Conservation (phyloP, 805 yeast species). For the Wickerhamia fluorescens region DNA sequence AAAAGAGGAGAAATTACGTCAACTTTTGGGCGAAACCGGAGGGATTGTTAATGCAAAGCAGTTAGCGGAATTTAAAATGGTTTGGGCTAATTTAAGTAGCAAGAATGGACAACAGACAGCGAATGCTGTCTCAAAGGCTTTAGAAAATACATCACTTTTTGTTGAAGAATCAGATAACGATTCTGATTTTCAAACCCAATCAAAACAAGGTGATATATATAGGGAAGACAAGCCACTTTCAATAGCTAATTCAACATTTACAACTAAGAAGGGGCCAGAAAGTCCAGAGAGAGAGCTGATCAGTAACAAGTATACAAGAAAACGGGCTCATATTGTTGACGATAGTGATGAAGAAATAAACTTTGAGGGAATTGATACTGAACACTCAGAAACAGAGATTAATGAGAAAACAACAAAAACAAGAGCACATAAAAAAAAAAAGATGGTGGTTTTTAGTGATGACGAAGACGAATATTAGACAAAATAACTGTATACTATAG, state of each 20-base stretch:
- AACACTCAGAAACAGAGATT: slow-evolving; percentile 1
- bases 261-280: neutral
- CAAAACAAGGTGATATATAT: too few relatives aligned
- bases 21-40: slow-evolving; percentile 26
- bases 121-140: slow-evolving; percentile 10
- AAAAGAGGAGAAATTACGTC: slow-evolving; percentile 46
- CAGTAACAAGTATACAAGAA: slow-evolving; percentile 3
- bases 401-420: too few relatives aligned
- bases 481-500: neutral
- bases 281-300: slow-evolving; percentile 1
- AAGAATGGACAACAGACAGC: slow-evolving; percentile 6
- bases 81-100: slow-evolving; percentile 19
- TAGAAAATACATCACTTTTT: slow-evolving; percentile 9
- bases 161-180: slow-evolving; percentile 4
- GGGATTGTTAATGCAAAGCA: slow-evolving; percentile 31
- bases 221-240: too few relatives aligned
- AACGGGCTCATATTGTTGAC: slow-evolving; percentile 10
- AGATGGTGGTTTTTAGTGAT: slow-evolving; percentile 16
- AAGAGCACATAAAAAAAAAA: too few relatives aligned
- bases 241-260: too few relatives aligned
- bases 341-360: slow-evolving; percentile 3
- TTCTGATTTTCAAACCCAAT: too few relatives aligned
- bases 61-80: slow-evolving; percentile 24
- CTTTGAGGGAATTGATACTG: too few relatives aligned
- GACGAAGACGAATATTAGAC: slow-evolving; percentile 12